phyloP scores from a whole-genome alignment of 257 asterid genomes.

The Nicotiana obtusifolia region DNA sequence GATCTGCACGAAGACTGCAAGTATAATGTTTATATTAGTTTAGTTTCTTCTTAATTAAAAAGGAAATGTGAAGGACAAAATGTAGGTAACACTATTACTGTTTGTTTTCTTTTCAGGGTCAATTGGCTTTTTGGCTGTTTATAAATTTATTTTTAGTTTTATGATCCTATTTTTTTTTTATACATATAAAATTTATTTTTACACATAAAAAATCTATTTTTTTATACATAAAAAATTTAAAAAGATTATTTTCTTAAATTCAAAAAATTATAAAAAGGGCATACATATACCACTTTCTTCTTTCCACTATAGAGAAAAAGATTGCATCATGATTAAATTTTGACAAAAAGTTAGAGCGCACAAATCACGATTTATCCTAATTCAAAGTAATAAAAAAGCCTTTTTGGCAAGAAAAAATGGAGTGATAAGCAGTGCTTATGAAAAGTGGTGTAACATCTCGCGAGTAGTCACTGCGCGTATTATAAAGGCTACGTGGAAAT shows the following conservation, averaged over 20 bases:
- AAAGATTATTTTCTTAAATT: too few relatives aligned
- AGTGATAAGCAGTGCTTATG: slow-evolving; percentile 17
- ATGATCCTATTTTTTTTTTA: too few relatives aligned
- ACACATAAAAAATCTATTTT: too few relatives aligned
- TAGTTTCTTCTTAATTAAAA: not conserved
- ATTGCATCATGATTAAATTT: not conserved
- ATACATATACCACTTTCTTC: too few relatives aligned
- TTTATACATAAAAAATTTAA: too few relatives aligned
- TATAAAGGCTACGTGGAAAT: not conserved
- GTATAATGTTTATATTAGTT: not conserved
- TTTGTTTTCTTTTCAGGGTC: too few relatives aligned
- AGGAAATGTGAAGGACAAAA: not conserved
- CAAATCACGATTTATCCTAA: not conserved
- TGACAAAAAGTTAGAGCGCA: not conserved
- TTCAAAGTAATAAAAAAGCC: not conserved
- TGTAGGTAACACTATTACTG: not conserved
- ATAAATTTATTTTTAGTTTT: too few relatives aligned
- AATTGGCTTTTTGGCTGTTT: too few relatives aligned
- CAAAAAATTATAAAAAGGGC: too few relatives aligned
- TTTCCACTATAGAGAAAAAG: not conserved
- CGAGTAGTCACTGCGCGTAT: slow-evolving; percentile 17
- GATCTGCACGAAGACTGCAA: not conserved
- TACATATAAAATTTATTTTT: too few relatives aligned
- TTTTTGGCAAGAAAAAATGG: not conserved
- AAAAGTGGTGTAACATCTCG: slow-evolving; percentile 14